phyloP scores from a whole-genome alignment of 2,329 filamentous ascomycete species.

The Neofusicoccum umdonicola region DNA sequence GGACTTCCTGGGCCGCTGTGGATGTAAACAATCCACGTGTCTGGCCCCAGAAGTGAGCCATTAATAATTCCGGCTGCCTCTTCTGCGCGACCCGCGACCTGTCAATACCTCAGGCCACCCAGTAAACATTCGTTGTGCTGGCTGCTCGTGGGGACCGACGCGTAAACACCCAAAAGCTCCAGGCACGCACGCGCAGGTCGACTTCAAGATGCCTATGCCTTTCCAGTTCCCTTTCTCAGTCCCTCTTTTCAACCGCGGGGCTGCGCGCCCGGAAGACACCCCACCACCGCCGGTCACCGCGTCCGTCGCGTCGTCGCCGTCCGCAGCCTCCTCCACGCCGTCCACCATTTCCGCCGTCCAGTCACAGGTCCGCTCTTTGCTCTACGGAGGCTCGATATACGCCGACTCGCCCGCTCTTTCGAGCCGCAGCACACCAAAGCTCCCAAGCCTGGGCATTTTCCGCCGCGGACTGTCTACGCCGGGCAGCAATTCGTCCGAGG shows the following conservation, averaged over 20 bases:
- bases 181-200: background rate
- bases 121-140: background rate
- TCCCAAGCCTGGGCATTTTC: background rate
- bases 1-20: conserved; percentile 20
- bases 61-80: conserved; percentile 9
- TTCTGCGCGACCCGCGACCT: background rate
- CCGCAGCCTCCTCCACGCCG: background rate
- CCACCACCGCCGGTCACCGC: background rate
- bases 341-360: conserved; percentile 1
- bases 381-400: background rate
- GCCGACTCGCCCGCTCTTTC: conserved; percentile 1
- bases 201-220: conserved; percentile 1
- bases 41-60: conserved; percentile 10
- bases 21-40: conserved; percentile 27
- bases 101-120: background rate
- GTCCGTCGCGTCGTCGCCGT: background rate
- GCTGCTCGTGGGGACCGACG: conserved; percentile 14
- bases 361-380: conserved; percentile 7
- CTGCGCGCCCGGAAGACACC: background rate
- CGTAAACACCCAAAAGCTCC: background rate
- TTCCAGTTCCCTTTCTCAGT: background rate
- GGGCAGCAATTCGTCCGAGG: background rate
- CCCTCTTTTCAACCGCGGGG: background rate
- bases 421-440: conserved; percentile 1
- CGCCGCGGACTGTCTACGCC: background rate